Base-by-base conservation (phyloP, 1,139 yeast genomes). In the Meyerozyma elateridarum region DNA sequence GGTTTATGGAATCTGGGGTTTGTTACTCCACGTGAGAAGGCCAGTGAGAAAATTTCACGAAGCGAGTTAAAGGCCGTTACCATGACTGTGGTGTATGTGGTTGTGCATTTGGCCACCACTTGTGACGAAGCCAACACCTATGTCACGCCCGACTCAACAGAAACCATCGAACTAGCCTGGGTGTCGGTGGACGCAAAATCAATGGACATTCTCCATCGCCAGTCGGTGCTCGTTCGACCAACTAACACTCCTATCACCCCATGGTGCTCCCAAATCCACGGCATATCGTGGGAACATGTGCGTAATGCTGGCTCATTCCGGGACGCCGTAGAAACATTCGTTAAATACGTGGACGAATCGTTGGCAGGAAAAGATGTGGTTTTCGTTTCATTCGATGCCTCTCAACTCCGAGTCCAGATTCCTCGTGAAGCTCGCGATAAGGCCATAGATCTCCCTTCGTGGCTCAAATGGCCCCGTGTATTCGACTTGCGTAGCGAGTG, bases 381-480 rank as follows among this genome's bases (percentile, higher is more conserved):
- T 2, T 74, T 88, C 47, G 81, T 87, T 28, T 70, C 88, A 1
- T 64, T 76, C 42, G 78, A 79, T 47, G 67, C 79, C 7, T 73
- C 81, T 75, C 81, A 79, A 44, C 59, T 89, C 30, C 69, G 89
- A 40, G 89, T 87, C 20, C 85, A 83, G 46, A 56, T 89, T 17
- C 80, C 85, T 5, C 69, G 94, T 31, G 95, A 85, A 52, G 87
- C 95, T 7, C 67, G 85, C 25, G 95, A 85, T 52, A 79, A 83
- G 51, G 71, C 76, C 9, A 76, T 84, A 35, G 73, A 65, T 3
- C 65, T 89, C 38, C 96, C 96, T 0, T 64, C 73, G 3, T 85
- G 81, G 50, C 61, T 89, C 39, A 85, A 80, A 51, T 80, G 79
- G 44, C 87, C 96, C 2, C 67, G 79, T 28, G 70, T 83, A 17